Percentiles rank a stretch among this genome's conserved stretches.
Conservation (phyloP, 495 filamentous ascomycete species). For the Talaromyces wortmannii region DNA sequence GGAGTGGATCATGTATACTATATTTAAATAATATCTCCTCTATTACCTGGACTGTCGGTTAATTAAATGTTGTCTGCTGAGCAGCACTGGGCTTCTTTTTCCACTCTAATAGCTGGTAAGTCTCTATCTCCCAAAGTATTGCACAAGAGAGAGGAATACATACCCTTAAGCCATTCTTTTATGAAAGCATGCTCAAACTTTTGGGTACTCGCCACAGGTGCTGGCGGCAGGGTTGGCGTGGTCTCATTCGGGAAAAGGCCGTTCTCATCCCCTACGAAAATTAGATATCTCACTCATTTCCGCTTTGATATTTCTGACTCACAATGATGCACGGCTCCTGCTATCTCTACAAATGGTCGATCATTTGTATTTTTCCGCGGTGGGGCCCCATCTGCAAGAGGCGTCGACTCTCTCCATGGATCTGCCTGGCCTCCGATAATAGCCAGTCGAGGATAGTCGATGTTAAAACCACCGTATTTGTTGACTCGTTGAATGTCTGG, state of each 20-base stretch:
- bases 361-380: slow-evolving; percentile 42
- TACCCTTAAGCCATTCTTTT: background rate
- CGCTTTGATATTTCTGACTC: background rate
- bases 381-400: slow-evolving; percentile 45
- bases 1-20: too few species aligned
- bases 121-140: too few species aligned
- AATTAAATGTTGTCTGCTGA: too few species aligned
- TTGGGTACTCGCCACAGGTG: background rate
- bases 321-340: slow-evolving; percentile 60
- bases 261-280: slow-evolving; percentile 2
- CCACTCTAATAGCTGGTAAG: too few species aligned
- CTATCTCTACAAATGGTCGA: slow-evolving; percentile 58
- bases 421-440: slow-evolving; percentile 63
- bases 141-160: background rate
- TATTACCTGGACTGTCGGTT: too few species aligned
- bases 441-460: slow-evolving; percentile 58
- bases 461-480: slow-evolving; percentile 59
- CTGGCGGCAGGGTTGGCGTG: background rate
- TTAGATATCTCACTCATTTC: background rate
- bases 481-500: slow-evolving; percentile 49
- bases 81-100: too few species aligned
- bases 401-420: slow-evolving; percentile 62
- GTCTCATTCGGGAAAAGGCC: slow-evolving; percentile 4
- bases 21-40: too few species aligned
- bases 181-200: slow-evolving; percentile 2